Conservation (phyloP, 2,329 filamentous ascomycete species). For the Lithohypha guttulata region DNA sequence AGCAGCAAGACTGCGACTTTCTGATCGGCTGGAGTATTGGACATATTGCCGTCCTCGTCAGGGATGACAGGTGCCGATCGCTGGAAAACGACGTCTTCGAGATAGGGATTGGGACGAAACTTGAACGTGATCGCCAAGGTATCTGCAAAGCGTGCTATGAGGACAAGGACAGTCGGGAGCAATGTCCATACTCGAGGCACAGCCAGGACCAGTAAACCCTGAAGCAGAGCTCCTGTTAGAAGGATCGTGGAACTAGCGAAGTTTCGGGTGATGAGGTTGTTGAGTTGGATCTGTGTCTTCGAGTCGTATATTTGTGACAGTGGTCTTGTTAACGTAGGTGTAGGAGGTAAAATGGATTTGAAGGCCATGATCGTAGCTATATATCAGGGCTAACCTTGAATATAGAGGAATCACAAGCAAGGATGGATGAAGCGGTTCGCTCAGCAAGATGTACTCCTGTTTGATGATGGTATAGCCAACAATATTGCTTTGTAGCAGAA, state of each 20-base stretch:
- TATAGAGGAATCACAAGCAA: too few species aligned
- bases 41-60: conserved; percentile 23
- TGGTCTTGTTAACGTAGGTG: background rate
- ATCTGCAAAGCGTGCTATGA: background rate
- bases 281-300: background rate
- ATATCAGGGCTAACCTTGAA: too few species aligned
- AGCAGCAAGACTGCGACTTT: conserved; percentile 32
- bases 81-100: conserved; percentile 26
- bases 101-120: conserved; percentile 30
- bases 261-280: background rate
- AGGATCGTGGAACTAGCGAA: background rate
- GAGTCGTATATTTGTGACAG: background rate
- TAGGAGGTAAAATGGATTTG: background rate
- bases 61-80: conserved; percentile 33
- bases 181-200: background rate
- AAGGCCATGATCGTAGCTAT: too few species aligned
- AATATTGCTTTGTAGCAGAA: too few species aligned
- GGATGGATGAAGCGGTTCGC: too few species aligned
- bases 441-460: too few species aligned
- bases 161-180: background rate
- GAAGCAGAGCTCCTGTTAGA: background rate
- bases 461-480: too few species aligned
- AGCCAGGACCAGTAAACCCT: background rate
- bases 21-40: conserved; percentile 21
- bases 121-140: background rate